Evolutionary conservation across 208 protist genomes (phyloP), one percentile per base, ranked within the genome.

Genomic region (Wallacemonas sp.): DNA sequence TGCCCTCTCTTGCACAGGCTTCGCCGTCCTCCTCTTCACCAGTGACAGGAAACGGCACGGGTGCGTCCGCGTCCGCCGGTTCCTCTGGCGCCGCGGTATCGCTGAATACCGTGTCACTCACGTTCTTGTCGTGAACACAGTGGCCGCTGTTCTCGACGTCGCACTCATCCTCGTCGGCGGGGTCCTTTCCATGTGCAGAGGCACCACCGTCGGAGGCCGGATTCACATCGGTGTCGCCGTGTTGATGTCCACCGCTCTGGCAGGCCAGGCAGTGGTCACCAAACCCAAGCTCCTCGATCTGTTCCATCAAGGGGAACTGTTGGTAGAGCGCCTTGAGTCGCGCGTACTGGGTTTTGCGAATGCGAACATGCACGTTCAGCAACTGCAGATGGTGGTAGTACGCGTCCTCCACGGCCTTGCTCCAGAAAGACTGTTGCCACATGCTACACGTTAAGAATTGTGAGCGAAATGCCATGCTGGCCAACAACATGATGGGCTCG

Each of bases 381-480:
- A 89, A 74, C 68, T 88, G 78, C 61, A 92, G 77, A 57, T 92
- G 76, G 46, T 83, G 44, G 48, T 89, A 86, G 75, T 88, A 94
- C 9, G 74, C 73, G 34, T 81, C 69, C 33, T 94, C 89, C 10
- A 92, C 81, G 27, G 83, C 74, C 19, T 44, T 50, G 24, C 80
- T 83, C 60, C 69, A 62, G 15, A 78, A 58, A 32, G 81, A 73
- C 36, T 71, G 74, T 48, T 92, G 71, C 63, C 77, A 66, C 75
- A 91, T 91, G 73, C 75, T 83, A 44, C 81, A 81, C 22, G 80
- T 91, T 39, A 92, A 12, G 78, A 88, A 94, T 71, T 94, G 89
- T 50, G 87, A 89, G 55, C 89, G 79, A 67, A 92, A 94, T 39
- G 79, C 77, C 57, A 94, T 83, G 54, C 76, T 79, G 41, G 89